Percentiles rank a stretch among this genome's conserved stretches.
phyloP scores from a whole-genome alignment of 208 protist species.

The Porcisia hertigi region DNA sequence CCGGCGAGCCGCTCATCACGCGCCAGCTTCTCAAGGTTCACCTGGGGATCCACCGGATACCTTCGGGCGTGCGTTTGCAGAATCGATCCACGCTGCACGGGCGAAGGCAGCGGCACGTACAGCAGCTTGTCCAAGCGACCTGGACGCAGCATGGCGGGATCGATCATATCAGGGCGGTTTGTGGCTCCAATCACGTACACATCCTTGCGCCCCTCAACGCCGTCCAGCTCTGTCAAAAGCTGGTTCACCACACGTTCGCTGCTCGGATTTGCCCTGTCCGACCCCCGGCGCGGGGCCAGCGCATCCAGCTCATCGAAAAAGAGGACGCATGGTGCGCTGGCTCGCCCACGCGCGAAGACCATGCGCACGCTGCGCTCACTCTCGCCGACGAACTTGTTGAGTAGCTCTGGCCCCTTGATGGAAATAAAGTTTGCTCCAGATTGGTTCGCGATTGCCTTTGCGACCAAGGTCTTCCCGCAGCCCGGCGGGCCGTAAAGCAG shows the following conservation, averaged over 20 bases:
- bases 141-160: constrained; percentile 98
- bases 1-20: constrained; percentile 76
- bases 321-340: constrained; percentile 96
- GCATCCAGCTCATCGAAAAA: constrained; percentile 99
- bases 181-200: constrained; percentile 99
- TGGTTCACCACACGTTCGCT: constrained; percentile 99
- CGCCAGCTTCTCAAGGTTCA: constrained; percentile 85
- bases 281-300: constrained; percentile 93
- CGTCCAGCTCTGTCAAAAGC: constrained; percentile 99
- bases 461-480: constrained; percentile 97
- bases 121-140: constrained; percentile 97
- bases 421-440: constrained; percentile 98
- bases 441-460: constrained; percentile 95
- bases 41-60: constrained; percentile 79
- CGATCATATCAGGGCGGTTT: constrained; percentile 98
- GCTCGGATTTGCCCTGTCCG: constrained; percentile 85
- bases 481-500: constrained; percentile 99
- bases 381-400: constrained; percentile 99
- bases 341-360: constrained; percentile 94
- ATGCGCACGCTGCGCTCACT: constrained; percentile 97
- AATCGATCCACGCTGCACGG: constrained; percentile 87
- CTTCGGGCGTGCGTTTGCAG: constrained; percentile 88
- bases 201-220: constrained; percentile 94
- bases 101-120: constrained; percentile 95
- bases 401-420: constrained; percentile 98